Evolutionary conservation across 345 rosid species (phyloP).

Genomic region (Kernera saxatilis): DNA sequence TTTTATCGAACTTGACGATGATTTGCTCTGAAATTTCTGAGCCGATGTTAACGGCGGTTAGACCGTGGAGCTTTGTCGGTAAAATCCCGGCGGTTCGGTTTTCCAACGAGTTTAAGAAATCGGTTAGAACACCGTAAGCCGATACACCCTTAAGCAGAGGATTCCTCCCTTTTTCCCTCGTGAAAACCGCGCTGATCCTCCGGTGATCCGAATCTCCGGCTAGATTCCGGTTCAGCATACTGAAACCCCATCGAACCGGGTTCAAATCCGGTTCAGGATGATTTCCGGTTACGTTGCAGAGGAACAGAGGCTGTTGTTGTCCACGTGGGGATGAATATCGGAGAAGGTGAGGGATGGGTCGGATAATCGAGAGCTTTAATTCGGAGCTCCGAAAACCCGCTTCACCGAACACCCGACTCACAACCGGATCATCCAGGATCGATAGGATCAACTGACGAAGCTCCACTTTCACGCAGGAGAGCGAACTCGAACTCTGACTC

Average conservation of each 20-base stretch:
- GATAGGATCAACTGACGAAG: slow-evolving; percentile 67
- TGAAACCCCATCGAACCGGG: slow-evolving; percentile 39
- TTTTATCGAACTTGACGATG: slow-evolving; percentile 31
- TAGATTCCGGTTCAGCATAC: slow-evolving; percentile 36
- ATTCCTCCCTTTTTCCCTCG: slow-evolving; percentile 49
- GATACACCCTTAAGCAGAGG: slow-evolving; percentile 69
- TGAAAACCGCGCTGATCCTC: slow-evolving; percentile 54
- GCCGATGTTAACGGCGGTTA: slow-evolving; percentile 41
- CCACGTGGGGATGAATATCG: slow-evolving; percentile 45
- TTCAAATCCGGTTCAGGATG: slow-evolving; percentile 12
- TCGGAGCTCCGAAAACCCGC: slow-evolving; percentile 89
- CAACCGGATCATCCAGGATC: slow-evolving; percentile 87
- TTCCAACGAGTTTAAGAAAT: slow-evolving; percentile 38
- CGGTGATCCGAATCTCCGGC: slow-evolving; percentile 45
- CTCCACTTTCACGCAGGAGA: slow-evolving; percentile 71
- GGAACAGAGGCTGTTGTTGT: slow-evolving; percentile 46
- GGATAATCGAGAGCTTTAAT: slow-evolving; percentile 70
- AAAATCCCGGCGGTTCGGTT: slow-evolving; percentile 27
- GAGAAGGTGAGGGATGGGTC: slow-evolving; percentile 66
- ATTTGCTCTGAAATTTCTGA: slow-evolving; percentile 34
- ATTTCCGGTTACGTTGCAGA: slow-evolving; percentile 40
- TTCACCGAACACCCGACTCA: slow-evolving; percentile 83
- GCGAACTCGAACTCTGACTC: slow-evolving; percentile 15
- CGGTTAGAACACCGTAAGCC: slow-evolving; percentile 47
- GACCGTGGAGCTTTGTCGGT: slow-evolving; percentile 39